Percentiles rank a stretch among this genome's conserved stretches.
These are phyloP conservation scores for Globisporangium paddicum DNA, from an alignment of 352 stramenopile genomes.

Conservation along the genomic window DNA sequence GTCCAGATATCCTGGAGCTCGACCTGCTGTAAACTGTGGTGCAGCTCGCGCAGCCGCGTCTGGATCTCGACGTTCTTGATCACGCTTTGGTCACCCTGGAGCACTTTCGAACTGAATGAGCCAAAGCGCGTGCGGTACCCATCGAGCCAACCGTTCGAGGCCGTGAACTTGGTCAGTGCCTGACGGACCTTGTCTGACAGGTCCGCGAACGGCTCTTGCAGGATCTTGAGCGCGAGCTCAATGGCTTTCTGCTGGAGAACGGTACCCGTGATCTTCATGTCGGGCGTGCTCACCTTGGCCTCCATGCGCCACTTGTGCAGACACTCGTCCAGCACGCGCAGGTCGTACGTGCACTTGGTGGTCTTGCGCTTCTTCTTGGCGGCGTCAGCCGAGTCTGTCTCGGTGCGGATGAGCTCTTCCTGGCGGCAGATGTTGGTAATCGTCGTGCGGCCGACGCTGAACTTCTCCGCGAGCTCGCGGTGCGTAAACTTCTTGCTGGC, in stretches of 20 bases:
- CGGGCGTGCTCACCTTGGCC: conserved; percentile 69
- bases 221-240: conserved; percentile 73
- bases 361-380: conserved; percentile 87
- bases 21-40: conserved; percentile 56
- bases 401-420: conserved; percentile 72
- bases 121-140: conserved; percentile 82
- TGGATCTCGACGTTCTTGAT: conserved; percentile 86
- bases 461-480: conserved; percentile 78
- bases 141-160: conserved; percentile 83
- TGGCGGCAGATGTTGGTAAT: conserved; percentile 88
- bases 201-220: conserved; percentile 61
- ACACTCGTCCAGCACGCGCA: conserved; percentile 76
- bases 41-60: conserved; percentile 76
- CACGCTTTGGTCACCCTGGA: conserved; percentile 43
- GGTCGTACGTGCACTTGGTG: conserved; percentile 80
- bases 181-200: conserved; percentile 70
- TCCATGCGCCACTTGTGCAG: conserved; percentile 88
- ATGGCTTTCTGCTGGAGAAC: conserved; percentile 83
- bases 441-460: conserved; percentile 71
- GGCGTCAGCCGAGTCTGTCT: conserved; percentile 83
- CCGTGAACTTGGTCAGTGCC: conserved; percentile 71
- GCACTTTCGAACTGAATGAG: conserved; percentile 76
- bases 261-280: conserved; percentile 76
- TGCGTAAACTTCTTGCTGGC: conserved; percentile 86
- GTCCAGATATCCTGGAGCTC: conserved; percentile 81